Evolutionary conservation across 2,329 filamentous ascomycete genomes (phyloP), one percentile per base, ranked within the genome.

Genomic region (Fusarium burgessii): DNA sequence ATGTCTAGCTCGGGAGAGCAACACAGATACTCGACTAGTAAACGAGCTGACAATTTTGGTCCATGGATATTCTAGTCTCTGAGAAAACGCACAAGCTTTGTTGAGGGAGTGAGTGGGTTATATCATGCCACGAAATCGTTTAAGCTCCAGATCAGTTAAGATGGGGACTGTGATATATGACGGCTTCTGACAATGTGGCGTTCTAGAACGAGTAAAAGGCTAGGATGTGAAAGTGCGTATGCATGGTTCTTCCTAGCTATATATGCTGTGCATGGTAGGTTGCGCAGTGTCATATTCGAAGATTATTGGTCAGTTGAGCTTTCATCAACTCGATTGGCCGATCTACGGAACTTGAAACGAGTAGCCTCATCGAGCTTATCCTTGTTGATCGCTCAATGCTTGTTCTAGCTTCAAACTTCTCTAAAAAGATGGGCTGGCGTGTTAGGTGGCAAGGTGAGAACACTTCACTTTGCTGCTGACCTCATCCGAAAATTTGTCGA

Each of bases 241-340:
- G 12, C 33, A 43, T 46, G n/a, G 56, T 29, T 67, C 10, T 23
- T 47, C 62, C 40, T 66, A 32, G 27, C 13, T n/a, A 18, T 35
- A n/a, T 41, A 52, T 46, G 43, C 46, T 20, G 29, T 45, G 63
- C 57, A 67, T 35, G n/a, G 29, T 25, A 50, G 46, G 63, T 62
- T 68, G 33, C 29, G 38, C 35, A 45, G 49, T 43, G 23, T 46
- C 33, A 50, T 20, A 41, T 51, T 15, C 9, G 17, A 62, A 23
- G 11, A 25, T 52, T n/a, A 67, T 23, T 67, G 63, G 64, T 12
- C 9, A 20, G 17, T 25, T 17, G 23, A 27, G 20, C n/a, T 7
- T 18, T 41, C 32, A 38, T 25, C 33, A 38, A 56, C 49, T 36
- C 33, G n/a, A 68, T 62, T 67, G 63, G 62, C 50, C 49, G 50